Evolutionary conservation across 208 protist genomes (phyloP).

Genomic region (Balamuthia mandrillaris): DNA sequence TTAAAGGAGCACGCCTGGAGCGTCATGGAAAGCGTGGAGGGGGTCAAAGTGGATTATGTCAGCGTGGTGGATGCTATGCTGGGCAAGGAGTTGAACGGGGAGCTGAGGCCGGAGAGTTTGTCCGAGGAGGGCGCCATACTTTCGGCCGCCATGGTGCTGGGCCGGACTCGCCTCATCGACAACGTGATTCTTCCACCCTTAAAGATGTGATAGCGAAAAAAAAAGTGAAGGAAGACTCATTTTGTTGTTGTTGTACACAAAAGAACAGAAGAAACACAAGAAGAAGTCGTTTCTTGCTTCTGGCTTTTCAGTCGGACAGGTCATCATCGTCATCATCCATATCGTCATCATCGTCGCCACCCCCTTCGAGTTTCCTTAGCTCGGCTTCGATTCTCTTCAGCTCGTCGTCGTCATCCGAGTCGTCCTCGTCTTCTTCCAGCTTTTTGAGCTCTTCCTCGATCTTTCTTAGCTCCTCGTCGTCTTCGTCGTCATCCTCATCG

Average conservation of each 20-base stretch:
- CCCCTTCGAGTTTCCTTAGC: too few relatives aligned
- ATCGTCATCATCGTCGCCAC: too few relatives aligned
- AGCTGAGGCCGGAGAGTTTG: background rate
- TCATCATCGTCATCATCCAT: too few relatives aligned
- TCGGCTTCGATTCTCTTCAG: too few relatives aligned
- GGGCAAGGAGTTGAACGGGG: background rate
- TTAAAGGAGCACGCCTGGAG: background rate
- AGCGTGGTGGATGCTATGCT: background rate
- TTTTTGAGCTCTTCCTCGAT: too few relatives aligned
- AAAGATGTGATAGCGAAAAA: too few relatives aligned
- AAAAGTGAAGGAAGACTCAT: too few relatives aligned
- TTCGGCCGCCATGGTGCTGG: background rate
- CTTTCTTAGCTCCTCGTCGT: too few relatives aligned
- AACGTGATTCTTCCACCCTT: background rate
- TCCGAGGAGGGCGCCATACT: background rate
- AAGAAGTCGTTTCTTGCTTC: background rate
- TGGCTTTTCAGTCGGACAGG: too few relatives aligned
- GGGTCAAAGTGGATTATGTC: background rate
- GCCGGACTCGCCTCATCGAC: slow-evolving; percentile 26
- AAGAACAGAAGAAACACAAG: background rate
- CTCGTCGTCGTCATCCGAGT: too few relatives aligned
- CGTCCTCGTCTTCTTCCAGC: too few relatives aligned
- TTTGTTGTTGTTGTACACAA: background rate
- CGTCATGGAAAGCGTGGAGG: background rate
- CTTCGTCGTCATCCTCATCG: too few relatives aligned